Evolutionary conservation across 1,139 yeast species (phyloP), one percentile per base, ranked within the genome.

Genomic region (Suhomyces maxii): DNA sequence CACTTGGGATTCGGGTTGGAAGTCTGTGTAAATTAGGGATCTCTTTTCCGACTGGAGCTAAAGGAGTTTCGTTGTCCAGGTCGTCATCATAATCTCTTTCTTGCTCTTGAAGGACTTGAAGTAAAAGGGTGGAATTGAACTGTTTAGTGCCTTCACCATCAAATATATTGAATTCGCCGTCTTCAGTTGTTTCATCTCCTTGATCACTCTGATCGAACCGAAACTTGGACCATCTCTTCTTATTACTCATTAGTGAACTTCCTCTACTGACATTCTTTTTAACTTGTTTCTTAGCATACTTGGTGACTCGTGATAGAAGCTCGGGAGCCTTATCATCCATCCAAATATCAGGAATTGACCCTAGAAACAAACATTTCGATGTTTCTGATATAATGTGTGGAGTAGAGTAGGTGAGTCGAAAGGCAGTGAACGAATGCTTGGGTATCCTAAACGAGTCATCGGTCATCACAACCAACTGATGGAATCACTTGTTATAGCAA

Each of bases 291-390:
- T 54, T 60, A 8, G 59, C 55, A n/a, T 43, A 42, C 14, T 44
- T 49, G 3, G 58, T 45, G 6, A 57, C 40, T 5, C 55, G 37
- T 8, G 48, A 39, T 6, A 61, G 35, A 11, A 61, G 38, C n/a
- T 56, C 53, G 55, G 54, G 55, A 57, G 59, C 47, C 47, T 63
- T 34, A 59, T 64, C 58, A 67, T 69, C 60, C 37, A 75, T 61
- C 95, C 95, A 88, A 14, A 79, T 68, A 18, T 68, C 65, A 0
- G 96, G 95, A 2, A 85, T 64, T 0, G 78, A 76, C 0, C 96
- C 96, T 3, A 89, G 58, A 23, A 87, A 67, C 2, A 79, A 59
- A 7, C 79, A 73, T 40, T 75, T 68, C 0, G 89, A 73, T 9
- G 73, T 69, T 25, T 70, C 67, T 35, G 83, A 73, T 7, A 88